phyloP scores from a whole-genome alignment of 805 yeast species.

The Wickerhamomyces canadensis region DNA sequence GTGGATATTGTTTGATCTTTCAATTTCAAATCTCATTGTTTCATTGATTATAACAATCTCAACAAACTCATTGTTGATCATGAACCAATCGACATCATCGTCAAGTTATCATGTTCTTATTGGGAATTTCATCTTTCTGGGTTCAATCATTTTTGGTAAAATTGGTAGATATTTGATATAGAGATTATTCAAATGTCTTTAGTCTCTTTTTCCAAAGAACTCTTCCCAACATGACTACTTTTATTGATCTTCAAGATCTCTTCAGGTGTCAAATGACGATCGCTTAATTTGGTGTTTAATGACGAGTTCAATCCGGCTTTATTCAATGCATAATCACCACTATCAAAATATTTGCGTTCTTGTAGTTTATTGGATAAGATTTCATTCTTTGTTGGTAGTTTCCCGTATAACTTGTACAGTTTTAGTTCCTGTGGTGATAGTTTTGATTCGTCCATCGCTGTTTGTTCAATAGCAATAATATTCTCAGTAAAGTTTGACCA shows the following conservation, averaged over 20 bases:
- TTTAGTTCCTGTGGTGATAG: constrained; percentile 76
- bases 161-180: constrained; percentile 47
- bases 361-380: constrained; percentile 68
- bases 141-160: constrained; percentile 62
- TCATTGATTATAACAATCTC: too few species aligned
- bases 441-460: constrained; percentile 40
- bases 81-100: too few species aligned
- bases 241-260: constrained; percentile 55
- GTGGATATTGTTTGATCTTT: constrained; percentile 65
- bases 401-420: constrained; percentile 77
- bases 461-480: too few species aligned
- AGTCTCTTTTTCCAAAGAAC: constrained; percentile 49
- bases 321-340: constrained; percentile 90
- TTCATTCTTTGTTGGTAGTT: constrained; percentile 76
- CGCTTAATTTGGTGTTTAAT: constrained; percentile 16
- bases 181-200: background rate
- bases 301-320: constrained; percentile 51
- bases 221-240: constrained; percentile 41
- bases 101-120: constrained; percentile 49
- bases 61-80: too few species aligned
- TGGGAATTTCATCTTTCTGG: constrained; percentile 62
- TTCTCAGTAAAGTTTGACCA: too few species aligned
- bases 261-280: constrained; percentile 29
- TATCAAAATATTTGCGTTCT: constrained; percentile 88
- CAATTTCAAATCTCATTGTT: too few species aligned